Evolutionary conservation across 1,284 basidiomycete species (phyloP).

Genomic region (Fomitiporia mediterranea): DNA sequence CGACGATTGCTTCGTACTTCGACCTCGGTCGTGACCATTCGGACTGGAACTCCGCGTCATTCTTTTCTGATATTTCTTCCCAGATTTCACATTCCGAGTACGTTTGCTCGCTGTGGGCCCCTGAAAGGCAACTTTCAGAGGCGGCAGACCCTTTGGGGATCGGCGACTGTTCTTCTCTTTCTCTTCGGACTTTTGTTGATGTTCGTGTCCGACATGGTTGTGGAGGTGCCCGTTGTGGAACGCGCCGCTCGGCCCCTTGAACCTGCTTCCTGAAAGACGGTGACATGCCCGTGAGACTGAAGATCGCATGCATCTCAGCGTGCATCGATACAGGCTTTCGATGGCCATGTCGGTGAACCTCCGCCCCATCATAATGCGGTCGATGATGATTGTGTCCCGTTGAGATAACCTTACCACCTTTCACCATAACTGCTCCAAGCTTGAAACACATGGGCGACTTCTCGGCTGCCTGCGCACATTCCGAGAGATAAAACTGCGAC

Average conservation of each 20-base stretch:
- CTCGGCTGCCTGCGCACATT: conserved; percentile 46
- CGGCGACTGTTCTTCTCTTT: conserved; percentile 21
- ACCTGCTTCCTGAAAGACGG: conserved; percentile 52
- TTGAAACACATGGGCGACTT: conserved; percentile 53
- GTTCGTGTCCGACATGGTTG: conserved; percentile 25
- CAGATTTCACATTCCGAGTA: conserved; percentile 17
- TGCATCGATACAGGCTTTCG: conserved; percentile 56
- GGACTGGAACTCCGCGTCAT: not conserved
- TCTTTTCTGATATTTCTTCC: conserved; percentile 16
- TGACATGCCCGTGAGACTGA: conserved; percentile 47
- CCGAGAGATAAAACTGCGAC: conserved; percentile 48
- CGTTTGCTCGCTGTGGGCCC: conserved; percentile 17
- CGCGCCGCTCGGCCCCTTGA: conserved; percentile 37
- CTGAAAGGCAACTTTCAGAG: conserved; percentile 26
- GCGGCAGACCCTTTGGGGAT: conserved; percentile 23
- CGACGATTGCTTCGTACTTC: conserved; percentile 6
- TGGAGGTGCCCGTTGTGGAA: conserved; percentile 29
- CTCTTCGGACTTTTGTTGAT: conserved; percentile 22
- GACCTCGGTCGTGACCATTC: not conserved
- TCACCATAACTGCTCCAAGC: conserved; percentile 53
- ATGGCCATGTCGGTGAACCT: conserved; percentile 37
- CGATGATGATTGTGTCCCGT: conserved; percentile 52
- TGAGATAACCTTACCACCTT: conserved; percentile 53
- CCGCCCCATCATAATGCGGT: conserved; percentile 47
- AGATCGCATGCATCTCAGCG: conserved; percentile 58